Evolutionary conservation across 208 protist species (phyloP).

Genomic region (Acanthamoeba triangularis): DNA sequence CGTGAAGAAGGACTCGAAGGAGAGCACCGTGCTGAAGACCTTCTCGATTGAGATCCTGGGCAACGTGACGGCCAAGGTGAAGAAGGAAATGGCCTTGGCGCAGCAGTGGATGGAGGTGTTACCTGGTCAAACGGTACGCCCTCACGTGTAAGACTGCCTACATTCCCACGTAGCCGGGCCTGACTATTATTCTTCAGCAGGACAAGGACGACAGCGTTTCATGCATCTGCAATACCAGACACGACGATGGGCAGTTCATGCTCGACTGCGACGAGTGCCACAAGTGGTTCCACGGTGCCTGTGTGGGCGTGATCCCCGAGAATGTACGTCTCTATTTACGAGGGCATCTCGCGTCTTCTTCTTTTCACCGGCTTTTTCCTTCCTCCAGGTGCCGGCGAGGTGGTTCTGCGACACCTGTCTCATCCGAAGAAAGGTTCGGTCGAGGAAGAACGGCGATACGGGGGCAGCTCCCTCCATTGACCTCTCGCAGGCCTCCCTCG

Average conservation of each 20-base stretch:
- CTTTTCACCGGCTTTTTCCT: not conserved
- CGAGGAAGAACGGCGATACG: not conserved
- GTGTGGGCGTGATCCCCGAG: slow-evolving; percentile 58
- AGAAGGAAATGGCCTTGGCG: slow-evolving; percentile 53
- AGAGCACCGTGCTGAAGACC: slow-evolving; percentile 68
- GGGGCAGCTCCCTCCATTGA: not conserved
- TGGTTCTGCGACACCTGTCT: slow-evolving; percentile 75
- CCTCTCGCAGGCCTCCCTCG: slow-evolving; percentile 7
- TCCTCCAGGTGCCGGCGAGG: not conserved
- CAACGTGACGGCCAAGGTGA: slow-evolving; percentile 62
- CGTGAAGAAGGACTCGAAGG: slow-evolving; percentile 74
- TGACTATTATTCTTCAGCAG: not conserved
- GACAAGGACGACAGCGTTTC: slow-evolving; percentile 40
- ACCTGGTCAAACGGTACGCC: not conserved
- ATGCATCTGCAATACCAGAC: slow-evolving; percentile 14
- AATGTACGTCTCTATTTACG: not conserved
- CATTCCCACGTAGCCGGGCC: not conserved
- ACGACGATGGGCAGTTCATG: slow-evolving; percentile 57
- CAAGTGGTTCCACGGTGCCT: slow-evolving; percentile 77
- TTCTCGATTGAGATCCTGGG: slow-evolving; percentile 77
- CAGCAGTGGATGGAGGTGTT: slow-evolving; percentile 72
- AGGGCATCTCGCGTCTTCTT: not conserved
- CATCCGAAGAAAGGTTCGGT: slow-evolving; percentile 66
- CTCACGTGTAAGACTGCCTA: not conserved
- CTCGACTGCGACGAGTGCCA: slow-evolving; percentile 74